Evolutionary conservation across 495 filamentous ascomycete genomes (phyloP), one percentile per base, ranked within the genome.

Genomic region (Hypoxylon crocopeplum): DNA sequence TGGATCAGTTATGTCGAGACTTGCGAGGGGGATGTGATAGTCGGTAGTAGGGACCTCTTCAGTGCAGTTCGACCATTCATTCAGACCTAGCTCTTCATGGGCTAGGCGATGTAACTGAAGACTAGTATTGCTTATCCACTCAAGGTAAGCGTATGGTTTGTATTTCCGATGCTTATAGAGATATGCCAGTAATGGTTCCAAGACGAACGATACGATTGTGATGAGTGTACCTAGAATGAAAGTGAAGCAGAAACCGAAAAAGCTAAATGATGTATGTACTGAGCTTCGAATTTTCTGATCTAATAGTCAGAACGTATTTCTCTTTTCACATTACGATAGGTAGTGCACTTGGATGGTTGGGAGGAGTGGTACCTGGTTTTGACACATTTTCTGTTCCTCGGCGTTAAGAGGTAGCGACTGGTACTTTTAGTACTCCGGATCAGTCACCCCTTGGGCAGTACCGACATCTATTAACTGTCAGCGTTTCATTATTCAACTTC

Each of bases 231-330:
- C 62, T 0, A n/a, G 5, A 5, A 41, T 15, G 10, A 51, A 37
- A 3, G 40, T 61, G 19, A 61, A 52, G 17, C 39, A 33, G 17
- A 66, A 44, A 12, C 62, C 50, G 12, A 66, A 60, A 10, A 61
- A n/a, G 25, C 56, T 60, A 21, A 66, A 61, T 3, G 49, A 56
- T 8, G 10, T 40, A 16, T 61, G 42, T 24, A 13, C 45, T 4
- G 62, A 37, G 19, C 25, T 55, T 12, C 29, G 30, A 12, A 65
- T 61, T 52, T 60, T 65, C 62, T 65, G n/a, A n/a, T n/a, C n/a
- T n/a, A n/a, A n/a, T n/a, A n/a, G n/a, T n/a, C n/a, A n/a, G n/a
- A n/a, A n/a, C n/a, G n/a, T n/a, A n/a, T n/a, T n/a, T n/a, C n/a
- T n/a, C n/a, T n/a, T n/a, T n/a, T n/a, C n/a, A n/a, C n/a, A n/a